These are phyloP conservation scores for Vitis riparia DNA, from an alignment of 164 flowering plant species.

Conservation along the genomic window DNA sequence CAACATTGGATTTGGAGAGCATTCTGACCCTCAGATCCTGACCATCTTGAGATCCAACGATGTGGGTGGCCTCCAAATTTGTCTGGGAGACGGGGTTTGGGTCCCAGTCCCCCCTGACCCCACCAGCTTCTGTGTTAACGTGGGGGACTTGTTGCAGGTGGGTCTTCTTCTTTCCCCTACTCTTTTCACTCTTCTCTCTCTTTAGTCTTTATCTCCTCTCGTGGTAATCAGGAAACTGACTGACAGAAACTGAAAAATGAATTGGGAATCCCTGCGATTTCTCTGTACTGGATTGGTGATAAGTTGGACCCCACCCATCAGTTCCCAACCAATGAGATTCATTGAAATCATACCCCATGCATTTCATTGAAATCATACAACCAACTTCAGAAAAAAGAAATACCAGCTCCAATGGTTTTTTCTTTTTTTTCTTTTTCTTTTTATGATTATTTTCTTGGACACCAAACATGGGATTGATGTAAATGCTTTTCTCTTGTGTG, in stretches of 20 bases:
- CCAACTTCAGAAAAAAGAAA: too few relatives aligned
- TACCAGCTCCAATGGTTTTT: background rate
- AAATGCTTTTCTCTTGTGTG: background rate
- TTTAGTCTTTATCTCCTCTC: background rate
- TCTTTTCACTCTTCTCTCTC: background rate
- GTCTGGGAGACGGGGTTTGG: conserved; percentile 47
- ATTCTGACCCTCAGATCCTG: conserved; percentile 71
- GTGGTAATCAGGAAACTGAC: background rate
- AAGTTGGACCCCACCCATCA: background rate
- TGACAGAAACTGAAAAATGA: conserved; percentile 4
- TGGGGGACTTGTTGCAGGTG: conserved; percentile 72
- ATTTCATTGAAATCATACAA: too few relatives aligned
- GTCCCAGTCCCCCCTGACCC: conserved; percentile 66
- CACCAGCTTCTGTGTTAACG: conserved; percentile 51
- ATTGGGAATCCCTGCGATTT: conserved; percentile 3
- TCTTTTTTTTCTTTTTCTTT: background rate
- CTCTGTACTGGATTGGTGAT: background rate
- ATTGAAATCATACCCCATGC: too few relatives aligned
- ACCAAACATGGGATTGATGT: too few relatives aligned
- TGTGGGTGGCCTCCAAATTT: conserved; percentile 63
- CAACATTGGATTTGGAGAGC: conserved; percentile 68
- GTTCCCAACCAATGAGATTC: conserved; percentile 15
- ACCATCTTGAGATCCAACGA: conserved; percentile 64
- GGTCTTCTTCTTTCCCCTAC: background rate
- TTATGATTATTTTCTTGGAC: background rate